Base-by-base conservation (phyloP, 352 stramenopile genomes). In the Aphanomyces astaci region DNA sequence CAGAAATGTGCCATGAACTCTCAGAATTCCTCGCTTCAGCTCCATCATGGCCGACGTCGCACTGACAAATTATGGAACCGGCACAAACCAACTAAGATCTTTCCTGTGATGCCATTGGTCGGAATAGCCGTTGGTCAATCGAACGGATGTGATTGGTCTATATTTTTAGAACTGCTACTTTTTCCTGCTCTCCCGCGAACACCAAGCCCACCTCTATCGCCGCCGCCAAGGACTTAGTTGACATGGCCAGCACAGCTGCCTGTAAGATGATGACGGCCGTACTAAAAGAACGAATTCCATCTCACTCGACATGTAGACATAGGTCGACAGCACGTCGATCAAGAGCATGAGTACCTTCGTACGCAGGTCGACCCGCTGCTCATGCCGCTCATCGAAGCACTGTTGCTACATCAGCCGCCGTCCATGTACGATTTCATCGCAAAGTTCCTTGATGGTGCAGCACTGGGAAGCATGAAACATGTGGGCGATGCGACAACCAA, bases 391-490 rank as follows among this genome's bases (percentile, higher is more conserved):
- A 92, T 92, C 39, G 82, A 91, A 62, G 78, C 84, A 19, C 64
- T 94, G 46, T 70, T 94, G 54, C 74, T 92, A 11, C 91, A 91
- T 49, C 84, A 94, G 39, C 83, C 86, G 0, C 76, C 87, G 48
- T 88, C 80, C 55, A 81, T 94, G 70, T 89, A 91, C 49, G 82
- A 89, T 55, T 94, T 92, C 40, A 89, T 91, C 36, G 73, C 84
- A 68, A 79, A 91, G 72, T 91, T 89, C 64, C 76, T 90, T 19
- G 81, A 90, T 63, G 75, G 36, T 88, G 31, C 25, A 5, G 30
- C 67, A 75, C 13, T 87, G 86, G 55, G 40, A 66, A 1, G 54
- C 39, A 22, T 77, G 83, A 25, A 63, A 11, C 75, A 59, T 25
- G 67, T 78, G 17, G 74, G 78, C 51, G 87, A 89, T 39, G 81